Conservation (phyloP, 2,329 filamentous ascomycete genomes). For the Diaporthe destruens region DNA sequence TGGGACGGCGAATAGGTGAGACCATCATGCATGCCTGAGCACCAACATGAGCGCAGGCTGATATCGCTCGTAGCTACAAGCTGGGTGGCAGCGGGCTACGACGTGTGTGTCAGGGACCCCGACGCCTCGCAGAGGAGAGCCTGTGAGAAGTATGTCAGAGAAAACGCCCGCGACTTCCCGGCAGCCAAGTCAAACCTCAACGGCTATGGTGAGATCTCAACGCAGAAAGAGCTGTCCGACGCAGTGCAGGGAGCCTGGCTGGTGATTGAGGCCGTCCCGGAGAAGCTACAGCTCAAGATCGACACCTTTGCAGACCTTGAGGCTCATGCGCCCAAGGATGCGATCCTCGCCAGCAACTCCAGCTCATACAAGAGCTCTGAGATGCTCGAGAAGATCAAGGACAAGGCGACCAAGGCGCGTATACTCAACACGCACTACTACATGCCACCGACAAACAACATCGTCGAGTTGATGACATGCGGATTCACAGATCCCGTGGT, state of each 20-base stretch:
- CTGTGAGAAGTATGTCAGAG: constrained; percentile 55
- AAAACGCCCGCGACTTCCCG: constrained; percentile 51
- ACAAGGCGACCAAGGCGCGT: constrained; percentile 50
- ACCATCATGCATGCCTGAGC: background rate
- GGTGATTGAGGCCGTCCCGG: constrained; percentile 66
- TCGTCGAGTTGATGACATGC: constrained; percentile 53
- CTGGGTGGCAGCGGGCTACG: constrained; percentile 58
- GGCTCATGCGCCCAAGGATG: constrained; percentile 55
- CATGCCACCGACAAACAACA: constrained; percentile 49
- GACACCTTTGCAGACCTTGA: constrained; percentile 61
- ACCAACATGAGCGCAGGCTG: background rate
- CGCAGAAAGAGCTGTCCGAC: constrained; percentile 52
- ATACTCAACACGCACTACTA: constrained; percentile 53
- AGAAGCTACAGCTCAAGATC: constrained; percentile 62
- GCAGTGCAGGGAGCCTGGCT: constrained; percentile 63
- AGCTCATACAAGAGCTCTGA: constrained; percentile 65
- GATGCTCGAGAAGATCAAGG: constrained; percentile 58
- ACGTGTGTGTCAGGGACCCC: constrained; percentile 59
- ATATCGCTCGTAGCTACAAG: constrained; percentile 44
- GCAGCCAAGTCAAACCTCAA: constrained; percentile 40
- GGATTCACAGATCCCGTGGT: constrained; percentile 47
- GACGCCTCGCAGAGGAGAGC: constrained; percentile 51
- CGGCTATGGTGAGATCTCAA: constrained; percentile 47
- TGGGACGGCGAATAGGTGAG: constrained; percentile 55
- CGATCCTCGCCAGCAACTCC: constrained; percentile 64